Evolutionary conservation across 1,284 basidiomycete genomes (phyloP).

Genomic region (Marasmius oreades): DNA sequence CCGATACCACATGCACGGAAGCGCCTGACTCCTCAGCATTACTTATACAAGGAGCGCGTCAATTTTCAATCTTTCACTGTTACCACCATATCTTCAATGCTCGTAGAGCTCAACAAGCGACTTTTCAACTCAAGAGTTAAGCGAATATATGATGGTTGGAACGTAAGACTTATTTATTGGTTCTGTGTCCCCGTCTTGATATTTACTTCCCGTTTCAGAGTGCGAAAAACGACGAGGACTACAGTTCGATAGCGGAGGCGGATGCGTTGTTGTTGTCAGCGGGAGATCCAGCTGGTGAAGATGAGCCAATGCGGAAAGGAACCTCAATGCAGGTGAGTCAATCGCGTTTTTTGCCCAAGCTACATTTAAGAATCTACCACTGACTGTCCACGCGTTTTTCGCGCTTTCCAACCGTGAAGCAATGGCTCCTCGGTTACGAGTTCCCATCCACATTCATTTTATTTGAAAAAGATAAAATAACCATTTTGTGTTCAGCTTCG

Average conservation of each 20-base stretch:
- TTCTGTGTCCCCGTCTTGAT: conserved; percentile 17
- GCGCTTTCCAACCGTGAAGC: conserved; percentile 47
- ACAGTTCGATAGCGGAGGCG: conserved; percentile 58
- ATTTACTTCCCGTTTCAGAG: conserved; percentile 31
- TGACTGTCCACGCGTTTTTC: conserved; percentile 9
- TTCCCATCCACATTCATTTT: conserved; percentile 92
- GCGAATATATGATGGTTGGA: conserved; percentile 71
- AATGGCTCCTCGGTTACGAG: conserved; percentile 95
- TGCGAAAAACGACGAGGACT: conserved; percentile 67
- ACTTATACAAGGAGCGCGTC: conserved; percentile 4
- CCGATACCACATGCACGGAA: not conserved
- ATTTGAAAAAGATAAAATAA: conserved; percentile 74
- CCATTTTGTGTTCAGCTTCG: conserved; percentile 82
- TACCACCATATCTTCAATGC: conserved; percentile 18
- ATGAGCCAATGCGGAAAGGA: conserved; percentile 84
- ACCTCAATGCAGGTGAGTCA: conserved; percentile 80
- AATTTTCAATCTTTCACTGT: not conserved
- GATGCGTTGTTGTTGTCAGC: conserved; percentile 77
- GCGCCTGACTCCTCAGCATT: not conserved
- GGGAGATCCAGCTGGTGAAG: conserved; percentile 82
- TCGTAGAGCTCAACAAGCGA: conserved; percentile 53
- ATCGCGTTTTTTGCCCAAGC: conserved; percentile 1
- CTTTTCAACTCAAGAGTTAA: conserved; percentile 68
- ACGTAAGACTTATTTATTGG: conserved; percentile 43
- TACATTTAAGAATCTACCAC: conserved; percentile 1